Evolutionary conservation across 306 rosid species (phyloP).

Genomic region (Bauhinia variegata): DNA sequence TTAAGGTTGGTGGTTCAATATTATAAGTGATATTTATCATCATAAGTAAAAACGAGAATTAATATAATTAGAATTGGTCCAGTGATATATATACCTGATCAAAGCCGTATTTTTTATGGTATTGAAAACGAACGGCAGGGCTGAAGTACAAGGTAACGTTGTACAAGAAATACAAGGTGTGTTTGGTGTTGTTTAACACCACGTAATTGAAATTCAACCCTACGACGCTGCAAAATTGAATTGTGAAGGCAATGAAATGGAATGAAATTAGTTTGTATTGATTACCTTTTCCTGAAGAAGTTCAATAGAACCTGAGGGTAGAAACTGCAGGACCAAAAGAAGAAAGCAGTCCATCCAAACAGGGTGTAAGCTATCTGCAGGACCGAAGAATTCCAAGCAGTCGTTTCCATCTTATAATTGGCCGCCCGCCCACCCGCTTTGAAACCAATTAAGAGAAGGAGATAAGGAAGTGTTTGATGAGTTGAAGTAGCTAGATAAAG

Average conservation of each 20-base stretch:
- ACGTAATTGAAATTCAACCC: constrained; percentile 76
- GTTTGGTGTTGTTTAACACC: constrained; percentile 69
- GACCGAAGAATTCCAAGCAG: constrained; percentile 55
- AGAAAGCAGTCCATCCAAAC: constrained; percentile 69
- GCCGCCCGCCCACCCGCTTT: too few species aligned
- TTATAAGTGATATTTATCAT: too few species aligned
- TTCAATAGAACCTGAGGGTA: constrained; percentile 73
- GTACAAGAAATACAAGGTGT: constrained; percentile 69
- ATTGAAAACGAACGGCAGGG: constrained; percentile 60
- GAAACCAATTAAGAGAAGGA: too few species aligned
- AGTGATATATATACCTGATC: constrained; percentile 43
- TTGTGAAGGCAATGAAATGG: too few species aligned
- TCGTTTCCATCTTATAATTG: constrained; percentile 18
- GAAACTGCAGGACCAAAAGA: constrained; percentile 60
- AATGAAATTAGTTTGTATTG: too few species aligned
- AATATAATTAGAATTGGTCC: too few species aligned
- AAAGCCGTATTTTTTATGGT: constrained; percentile 61
- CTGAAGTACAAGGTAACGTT: constrained; percentile 73
- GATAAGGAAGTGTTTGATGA: too few species aligned
- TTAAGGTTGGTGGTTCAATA: too few species aligned
- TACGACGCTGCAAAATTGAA: constrained; percentile 52
- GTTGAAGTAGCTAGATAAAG: too few species aligned
- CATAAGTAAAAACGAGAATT: too few species aligned
- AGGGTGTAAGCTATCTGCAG: constrained; percentile 54
- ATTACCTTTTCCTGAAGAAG: constrained; percentile 61